phyloP scores from a whole-genome alignment of 257 asterid species.

The Thymus mandschuricus region DNA sequence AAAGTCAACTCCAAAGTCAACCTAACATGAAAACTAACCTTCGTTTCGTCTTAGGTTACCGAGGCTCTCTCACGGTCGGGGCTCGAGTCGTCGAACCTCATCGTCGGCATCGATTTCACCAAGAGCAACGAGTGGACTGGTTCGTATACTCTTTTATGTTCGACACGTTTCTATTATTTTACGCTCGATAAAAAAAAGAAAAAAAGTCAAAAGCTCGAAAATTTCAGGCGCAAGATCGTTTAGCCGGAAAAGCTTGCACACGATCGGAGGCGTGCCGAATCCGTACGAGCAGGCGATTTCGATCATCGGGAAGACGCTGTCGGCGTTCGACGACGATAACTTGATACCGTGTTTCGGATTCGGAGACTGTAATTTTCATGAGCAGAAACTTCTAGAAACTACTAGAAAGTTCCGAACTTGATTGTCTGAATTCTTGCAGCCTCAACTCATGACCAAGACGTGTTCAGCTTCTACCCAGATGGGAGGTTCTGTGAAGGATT shows the following conservation, averaged over 20 bases:
- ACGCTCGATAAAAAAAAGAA: too few relatives aligned
- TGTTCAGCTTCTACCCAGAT: constrained; percentile 44
- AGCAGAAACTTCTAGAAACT: too few relatives aligned
- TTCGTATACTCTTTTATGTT: constrained; percentile 5
- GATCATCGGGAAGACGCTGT: constrained; percentile 54
- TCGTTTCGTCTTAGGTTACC: constrained; percentile 42
- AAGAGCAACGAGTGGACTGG: constrained; percentile 70
- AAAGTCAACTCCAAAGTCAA: constrained; percentile 17
- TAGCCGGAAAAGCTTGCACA: constrained; percentile 51
- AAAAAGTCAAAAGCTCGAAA: neutral
- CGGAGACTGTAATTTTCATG: constrained; percentile 42
- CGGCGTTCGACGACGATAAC: constrained; percentile 56
- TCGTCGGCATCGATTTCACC: constrained; percentile 61
- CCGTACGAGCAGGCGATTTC: constrained; percentile 60
- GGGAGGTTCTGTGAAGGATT: constrained; percentile 56
- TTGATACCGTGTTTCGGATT: constrained; percentile 53
- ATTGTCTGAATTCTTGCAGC: constrained; percentile 32
- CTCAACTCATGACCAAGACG: constrained; percentile 50
- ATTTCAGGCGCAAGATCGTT: constrained; percentile 46
- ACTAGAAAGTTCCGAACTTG: neutral
- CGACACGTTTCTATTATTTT: too few relatives aligned
- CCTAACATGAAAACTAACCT: neutral
- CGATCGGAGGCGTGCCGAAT: constrained; percentile 43
- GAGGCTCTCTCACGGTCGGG: constrained; percentile 53
- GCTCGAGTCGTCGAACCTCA: constrained; percentile 56